Conservation (phyloP, 345 rosid species). For the Mallotus nudiflorus region DNA sequence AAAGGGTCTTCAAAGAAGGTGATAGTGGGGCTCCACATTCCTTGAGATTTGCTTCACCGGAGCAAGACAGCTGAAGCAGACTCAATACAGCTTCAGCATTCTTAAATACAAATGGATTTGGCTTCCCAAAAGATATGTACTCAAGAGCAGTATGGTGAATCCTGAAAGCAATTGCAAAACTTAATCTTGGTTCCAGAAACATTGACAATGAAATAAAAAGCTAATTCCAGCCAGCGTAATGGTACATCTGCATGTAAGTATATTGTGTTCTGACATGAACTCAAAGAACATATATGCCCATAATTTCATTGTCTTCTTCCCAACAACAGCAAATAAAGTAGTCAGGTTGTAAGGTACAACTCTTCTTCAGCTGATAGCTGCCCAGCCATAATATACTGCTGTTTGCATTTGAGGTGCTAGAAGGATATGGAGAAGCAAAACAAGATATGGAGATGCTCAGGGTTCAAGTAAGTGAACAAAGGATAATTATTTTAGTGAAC, state of each 20-base stretch:
- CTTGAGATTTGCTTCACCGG: constrained; percentile 6
- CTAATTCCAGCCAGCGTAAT: neutral
- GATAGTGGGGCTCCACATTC: constrained; percentile 10
- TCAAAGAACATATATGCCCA: neutral
- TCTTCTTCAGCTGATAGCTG: neutral
- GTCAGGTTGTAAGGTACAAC: neutral
- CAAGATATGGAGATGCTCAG: neutral
- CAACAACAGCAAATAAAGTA: neutral
- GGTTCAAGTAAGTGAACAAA: neutral
- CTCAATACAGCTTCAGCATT: constrained; percentile 39
- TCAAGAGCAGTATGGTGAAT: constrained; percentile 38
- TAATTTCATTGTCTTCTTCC: neutral
- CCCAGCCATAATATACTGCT: neutral
- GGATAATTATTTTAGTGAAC: too few relatives aligned
- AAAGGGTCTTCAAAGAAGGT: constrained; percentile 35
- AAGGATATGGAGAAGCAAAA: neutral
- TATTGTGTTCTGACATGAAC: neutral
- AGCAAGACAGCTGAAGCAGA: constrained; percentile 28
- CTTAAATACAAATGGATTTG: constrained; percentile 46
- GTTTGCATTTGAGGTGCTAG: neutral
- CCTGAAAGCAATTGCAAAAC: constrained; percentile 25
- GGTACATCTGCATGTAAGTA: neutral
- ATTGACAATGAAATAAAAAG: neutral
- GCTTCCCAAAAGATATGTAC: constrained; percentile 42
- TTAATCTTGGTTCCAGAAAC: neutral